Evolutionary conservation across 2,329 filamentous ascomycete species (phyloP).

Genomic region (Colletotrichum truncatum): DNA sequence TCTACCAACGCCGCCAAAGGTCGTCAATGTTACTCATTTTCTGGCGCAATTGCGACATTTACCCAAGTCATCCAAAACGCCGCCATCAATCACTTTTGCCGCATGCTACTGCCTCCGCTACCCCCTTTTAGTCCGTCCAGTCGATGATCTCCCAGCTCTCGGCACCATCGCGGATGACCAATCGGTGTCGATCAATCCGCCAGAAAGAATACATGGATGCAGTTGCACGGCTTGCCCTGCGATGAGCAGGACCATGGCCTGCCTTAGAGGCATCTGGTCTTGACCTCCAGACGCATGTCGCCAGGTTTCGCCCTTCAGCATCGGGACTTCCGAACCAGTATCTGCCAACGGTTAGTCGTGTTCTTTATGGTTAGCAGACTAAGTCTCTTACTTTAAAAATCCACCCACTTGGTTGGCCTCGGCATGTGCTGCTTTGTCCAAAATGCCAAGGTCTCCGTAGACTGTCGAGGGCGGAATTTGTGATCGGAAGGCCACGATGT

Average conservation of each 20-base stretch:
- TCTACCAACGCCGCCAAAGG: not conserved
- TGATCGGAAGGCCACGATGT: constrained; percentile 86
- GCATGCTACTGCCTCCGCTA: not conserved
- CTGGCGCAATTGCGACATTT: constrained; percentile 21
- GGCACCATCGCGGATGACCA: constrained; percentile 74
- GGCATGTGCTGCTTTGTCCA: constrained; percentile 82
- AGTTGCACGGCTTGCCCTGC: constrained; percentile 72
- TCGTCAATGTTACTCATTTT: constrained; percentile 13
- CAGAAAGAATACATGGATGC: constrained; percentile 73
- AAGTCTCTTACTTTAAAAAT: constrained; percentile 70
- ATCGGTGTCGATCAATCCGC: constrained; percentile 74
- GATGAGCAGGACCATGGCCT: constrained; percentile 67
- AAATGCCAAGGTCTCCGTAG: constrained; percentile 71
- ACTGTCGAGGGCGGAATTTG: constrained; percentile 70
- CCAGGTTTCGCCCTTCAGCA: constrained; percentile 77
- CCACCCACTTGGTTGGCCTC: constrained; percentile 84
- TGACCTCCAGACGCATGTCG: constrained; percentile 77
- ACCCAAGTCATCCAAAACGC: constrained; percentile 18
- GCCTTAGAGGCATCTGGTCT: constrained; percentile 67
- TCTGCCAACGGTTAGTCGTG: constrained; percentile 46
- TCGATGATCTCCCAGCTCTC: constrained; percentile 70
- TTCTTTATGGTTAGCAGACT: not conserved
- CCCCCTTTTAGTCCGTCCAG: constrained; percentile 55
- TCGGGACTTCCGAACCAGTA: constrained; percentile 91
- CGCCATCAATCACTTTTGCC: constrained; percentile 1